Conservation (phyloP, 192 early-diverging fungal genomes). For the Linnemannia exigua region DNA sequence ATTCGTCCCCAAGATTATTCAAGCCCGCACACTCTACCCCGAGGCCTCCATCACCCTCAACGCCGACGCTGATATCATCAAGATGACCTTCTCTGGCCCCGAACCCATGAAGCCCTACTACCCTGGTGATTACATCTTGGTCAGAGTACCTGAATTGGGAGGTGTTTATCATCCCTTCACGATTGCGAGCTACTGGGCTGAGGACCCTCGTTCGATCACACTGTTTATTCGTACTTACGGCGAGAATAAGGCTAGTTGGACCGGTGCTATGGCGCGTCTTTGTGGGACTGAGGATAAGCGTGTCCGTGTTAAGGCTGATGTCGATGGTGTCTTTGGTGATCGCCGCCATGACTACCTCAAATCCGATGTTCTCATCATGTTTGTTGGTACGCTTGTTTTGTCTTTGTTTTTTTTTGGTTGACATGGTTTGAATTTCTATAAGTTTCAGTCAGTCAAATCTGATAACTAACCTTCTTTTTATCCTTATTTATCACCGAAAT, state of each 20-base stretch:
- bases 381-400: slow-evolving; percentile 37
- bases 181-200: slow-evolving; percentile 49
- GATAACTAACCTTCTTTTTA: background rate
- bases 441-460: background rate
- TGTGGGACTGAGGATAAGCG: slow-evolving; percentile 47
- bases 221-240: slow-evolving; percentile 44
- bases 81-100: slow-evolving; percentile 38
- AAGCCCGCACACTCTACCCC: slow-evolving; percentile 24
- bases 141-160: slow-evolving; percentile 44
- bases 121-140: slow-evolving; percentile 52
- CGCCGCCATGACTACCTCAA: slow-evolving; percentile 54
- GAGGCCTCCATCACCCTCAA: slow-evolving; percentile 36
- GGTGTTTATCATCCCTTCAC: slow-evolving; percentile 47
- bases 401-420: no score
- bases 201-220: slow-evolving; percentile 37
- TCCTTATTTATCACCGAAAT: background rate
- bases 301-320: slow-evolving; percentile 27
- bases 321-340: slow-evolving; percentile 56
- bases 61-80: slow-evolving; percentile 44
- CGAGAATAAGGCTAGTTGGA: slow-evolving; percentile 40
- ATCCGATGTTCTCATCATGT: slow-evolving; percentile 42
- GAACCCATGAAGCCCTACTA: slow-evolving; percentile 59
- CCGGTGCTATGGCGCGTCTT: slow-evolving; percentile 23
- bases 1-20: slow-evolving; percentile 50
- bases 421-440: no score